These are phyloP conservation scores for Liriodendron chinense DNA, from an alignment of 164 flowering plant species.

Conservation along the genomic window DNA sequence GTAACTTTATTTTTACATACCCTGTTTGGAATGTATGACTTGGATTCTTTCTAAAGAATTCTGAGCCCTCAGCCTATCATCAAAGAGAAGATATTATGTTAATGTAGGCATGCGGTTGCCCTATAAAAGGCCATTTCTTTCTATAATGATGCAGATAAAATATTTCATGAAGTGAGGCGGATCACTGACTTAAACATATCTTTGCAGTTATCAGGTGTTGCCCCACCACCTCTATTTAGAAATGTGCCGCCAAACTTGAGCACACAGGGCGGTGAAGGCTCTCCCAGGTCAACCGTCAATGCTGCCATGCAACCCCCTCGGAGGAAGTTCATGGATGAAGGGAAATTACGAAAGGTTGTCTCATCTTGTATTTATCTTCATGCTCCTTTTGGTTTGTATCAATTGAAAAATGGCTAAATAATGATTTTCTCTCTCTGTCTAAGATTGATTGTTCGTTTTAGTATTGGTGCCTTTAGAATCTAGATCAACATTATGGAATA, in stretches of 20 bases:
- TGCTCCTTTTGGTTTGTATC: conserved; percentile 1
- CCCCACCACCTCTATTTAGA: conserved; percentile 86
- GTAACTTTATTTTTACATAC: not conserved
- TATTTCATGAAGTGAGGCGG: not conserved
- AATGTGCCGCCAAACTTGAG: conserved; percentile 51
- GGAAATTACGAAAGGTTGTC: conserved; percentile 87
- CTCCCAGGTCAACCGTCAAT: conserved; percentile 68
- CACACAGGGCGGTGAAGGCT: conserved; percentile 43
- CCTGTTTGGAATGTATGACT: not conserved
- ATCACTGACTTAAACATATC: conserved; percentile 7
- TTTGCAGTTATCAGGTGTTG: conserved; percentile 71
- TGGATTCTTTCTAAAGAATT: not conserved
- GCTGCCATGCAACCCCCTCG: conserved; percentile 80
- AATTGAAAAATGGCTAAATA: not conserved
- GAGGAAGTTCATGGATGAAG: conserved; percentile 94
- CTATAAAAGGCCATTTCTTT: not conserved
- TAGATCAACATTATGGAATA: not conserved
- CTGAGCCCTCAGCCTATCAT: not conserved
- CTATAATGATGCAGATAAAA: not conserved
- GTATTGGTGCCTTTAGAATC: not conserved
- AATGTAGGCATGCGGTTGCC: not conserved
- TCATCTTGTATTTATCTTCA: not conserved
- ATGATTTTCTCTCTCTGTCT: not conserved
- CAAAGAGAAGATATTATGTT: not conserved
- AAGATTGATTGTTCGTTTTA: not conserved